Evolutionary conservation across 1,284 basidiomycete genomes (phyloP).

Genomic region (Ganoderma resinaceum): DNA sequence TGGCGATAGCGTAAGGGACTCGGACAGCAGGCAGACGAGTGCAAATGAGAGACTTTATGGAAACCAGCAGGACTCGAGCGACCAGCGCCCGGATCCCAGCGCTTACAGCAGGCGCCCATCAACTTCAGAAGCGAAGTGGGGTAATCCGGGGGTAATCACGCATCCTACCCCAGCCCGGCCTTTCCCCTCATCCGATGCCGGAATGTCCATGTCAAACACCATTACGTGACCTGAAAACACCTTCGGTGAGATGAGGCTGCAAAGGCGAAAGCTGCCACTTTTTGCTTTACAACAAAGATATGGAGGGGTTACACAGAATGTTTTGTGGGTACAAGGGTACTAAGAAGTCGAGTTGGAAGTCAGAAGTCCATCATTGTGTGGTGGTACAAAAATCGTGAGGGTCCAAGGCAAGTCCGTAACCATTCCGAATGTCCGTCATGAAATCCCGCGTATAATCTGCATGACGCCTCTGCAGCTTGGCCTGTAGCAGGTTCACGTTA

Average conservation of each 20-base stretch:
- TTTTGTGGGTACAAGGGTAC: neutral
- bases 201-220: neutral
- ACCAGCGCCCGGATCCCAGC: conserved; percentile 1
- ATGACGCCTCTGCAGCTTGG: neutral
- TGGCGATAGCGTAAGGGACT: neutral
- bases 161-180: neutral
- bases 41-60: neutral
- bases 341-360: neutral
- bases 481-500: neutral
- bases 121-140: conserved; percentile 11
- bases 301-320: neutral
- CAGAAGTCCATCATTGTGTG: neutral
- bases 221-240: too few relatives aligned
- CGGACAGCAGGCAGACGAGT: neutral
- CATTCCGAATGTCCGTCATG: conserved; percentile 16
- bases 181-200: neutral
- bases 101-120: conserved; percentile 2
- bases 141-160: conserved; percentile 23
- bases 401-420: conserved; percentile 17
- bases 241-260: neutral
- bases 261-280: neutral
- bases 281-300: neutral
- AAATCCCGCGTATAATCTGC: conserved; percentile 1
- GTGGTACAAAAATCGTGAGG: conserved; percentile 16
- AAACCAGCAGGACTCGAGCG: too few relatives aligned